Evolutionary conservation across 1,139 yeast species (phyloP).

Genomic region (Taiozyma onychis): DNA sequence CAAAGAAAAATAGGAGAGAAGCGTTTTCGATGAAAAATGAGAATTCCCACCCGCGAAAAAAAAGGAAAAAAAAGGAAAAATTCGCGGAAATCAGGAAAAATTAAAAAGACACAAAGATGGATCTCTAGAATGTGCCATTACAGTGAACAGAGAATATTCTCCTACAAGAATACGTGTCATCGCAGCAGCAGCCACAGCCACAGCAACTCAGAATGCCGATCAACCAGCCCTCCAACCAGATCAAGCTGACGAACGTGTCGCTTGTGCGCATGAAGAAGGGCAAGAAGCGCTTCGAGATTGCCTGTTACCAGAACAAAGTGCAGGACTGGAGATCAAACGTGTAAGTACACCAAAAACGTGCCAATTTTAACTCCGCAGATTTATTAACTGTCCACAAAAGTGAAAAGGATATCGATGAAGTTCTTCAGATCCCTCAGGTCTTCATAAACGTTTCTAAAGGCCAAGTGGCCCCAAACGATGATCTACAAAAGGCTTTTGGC

Average conservation of each 20-base stretch:
- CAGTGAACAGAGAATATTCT: background rate
- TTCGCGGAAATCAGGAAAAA: background rate
- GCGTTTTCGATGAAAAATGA: background rate
- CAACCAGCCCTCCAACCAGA: constrained; percentile 85
- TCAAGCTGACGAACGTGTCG: constrained; percentile 89
- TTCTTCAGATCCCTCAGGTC: constrained; percentile 91
- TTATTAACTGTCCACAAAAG: constrained; percentile 17
- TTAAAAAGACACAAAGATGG: background rate
- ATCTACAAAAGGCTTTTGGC: constrained; percentile 67
- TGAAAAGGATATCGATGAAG: constrained; percentile 94
- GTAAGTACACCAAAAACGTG: constrained; percentile 26
- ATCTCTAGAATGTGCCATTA: background rate
- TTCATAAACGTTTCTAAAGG: constrained; percentile 93
- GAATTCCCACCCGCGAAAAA: background rate
- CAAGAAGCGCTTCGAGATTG: constrained; percentile 86
- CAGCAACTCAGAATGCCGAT: constrained; percentile 42
- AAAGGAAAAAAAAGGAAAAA: too few relatives aligned
- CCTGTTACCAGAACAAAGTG: constrained; percentile 94
- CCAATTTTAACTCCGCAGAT: background rate
- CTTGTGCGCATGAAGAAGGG: constrained; percentile 87
- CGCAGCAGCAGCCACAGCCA: background rate
- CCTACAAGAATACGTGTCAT: background rate
- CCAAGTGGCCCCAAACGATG: constrained; percentile 86
- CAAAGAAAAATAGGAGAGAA: background rate
- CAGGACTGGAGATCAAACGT: constrained; percentile 89